Percentiles rank a stretch among this genome's conserved stretches.
Evolutionary conservation across 192 early-diverging fungal genomes (phyloP).

Genomic region (Piromyces finnis): DNA sequence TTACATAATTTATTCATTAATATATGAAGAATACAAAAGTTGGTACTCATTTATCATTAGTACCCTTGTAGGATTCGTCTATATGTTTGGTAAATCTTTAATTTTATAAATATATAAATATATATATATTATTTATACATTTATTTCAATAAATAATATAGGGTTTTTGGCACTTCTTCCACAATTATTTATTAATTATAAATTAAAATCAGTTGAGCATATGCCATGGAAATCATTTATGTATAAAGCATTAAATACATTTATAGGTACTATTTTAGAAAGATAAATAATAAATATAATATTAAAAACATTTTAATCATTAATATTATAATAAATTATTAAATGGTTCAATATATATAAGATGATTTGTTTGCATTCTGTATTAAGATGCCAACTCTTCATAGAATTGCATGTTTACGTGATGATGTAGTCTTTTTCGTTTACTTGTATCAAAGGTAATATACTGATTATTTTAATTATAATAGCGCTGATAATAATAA

Average conservation of each 20-base stretch:
- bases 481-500: too few relatives aligned
- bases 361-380: slow-evolving; percentile 85
- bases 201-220: slow-evolving; percentile 64
- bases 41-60: slow-evolving; percentile 79
- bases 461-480: too few relatives aligned
- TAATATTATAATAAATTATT: too few relatives aligned
- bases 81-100: slow-evolving; percentile 79
- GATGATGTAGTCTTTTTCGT: slow-evolving; percentile 79
- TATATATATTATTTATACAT: too few relatives aligned
- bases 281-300: too few relatives aligned
- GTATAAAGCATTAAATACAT: slow-evolving; percentile 63
- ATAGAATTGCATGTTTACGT: slow-evolving; percentile 63
- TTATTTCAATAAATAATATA: too few relatives aligned
- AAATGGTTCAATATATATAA: too few relatives aligned
- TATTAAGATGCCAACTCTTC: slow-evolving; percentile 85
- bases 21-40: slow-evolving; percentile 73
- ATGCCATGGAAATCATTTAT: slow-evolving; percentile 89
- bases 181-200: slow-evolving; percentile 84
- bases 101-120: too few relatives aligned
- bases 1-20: slow-evolving; percentile 67
- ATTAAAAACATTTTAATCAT: too few relatives aligned
- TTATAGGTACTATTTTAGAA: slow-evolving; percentile 13
- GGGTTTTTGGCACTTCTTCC: slow-evolving; percentile 60
- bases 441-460: slow-evolving; percentile 48
- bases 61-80: slow-evolving; percentile 79